These are phyloP conservation scores for Gastrolobium bilobum DNA, from an alignment of 306 rosid species.

Conservation along the genomic window DNA sequence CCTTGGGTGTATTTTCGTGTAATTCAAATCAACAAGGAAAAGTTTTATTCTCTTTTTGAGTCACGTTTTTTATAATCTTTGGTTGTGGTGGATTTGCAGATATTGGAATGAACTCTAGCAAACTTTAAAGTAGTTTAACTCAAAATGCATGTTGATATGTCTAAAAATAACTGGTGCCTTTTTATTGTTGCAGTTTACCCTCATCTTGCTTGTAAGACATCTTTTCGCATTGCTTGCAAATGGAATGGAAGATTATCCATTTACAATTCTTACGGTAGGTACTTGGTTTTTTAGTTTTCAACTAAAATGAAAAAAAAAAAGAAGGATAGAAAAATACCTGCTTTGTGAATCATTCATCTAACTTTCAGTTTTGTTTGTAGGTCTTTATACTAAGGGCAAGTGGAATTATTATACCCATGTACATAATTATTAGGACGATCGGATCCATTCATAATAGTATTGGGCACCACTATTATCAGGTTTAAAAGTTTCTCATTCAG, in stretches of 20 bases:
- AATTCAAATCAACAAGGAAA: background rate
- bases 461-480: conserved; percentile 61
- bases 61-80: background rate
- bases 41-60: background rate
- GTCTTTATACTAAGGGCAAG: conserved; percentile 69
- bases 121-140: background rate
- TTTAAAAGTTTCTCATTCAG: conserved; percentile 3
- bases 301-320: background rate
- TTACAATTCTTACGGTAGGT: conserved; percentile 84
- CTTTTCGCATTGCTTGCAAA: conserved; percentile 65
- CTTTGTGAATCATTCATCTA: conserved; percentile 9
- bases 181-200: conserved; percentile 69
- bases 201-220: conserved; percentile 83
- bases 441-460: conserved; percentile 68
- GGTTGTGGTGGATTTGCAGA: background rate
- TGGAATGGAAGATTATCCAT: conserved; percentile 81
- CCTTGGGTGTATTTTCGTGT: background rate
- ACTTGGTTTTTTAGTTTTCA: background rate
- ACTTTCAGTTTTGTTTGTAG: conserved; percentile 38
- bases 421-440: conserved; percentile 63
- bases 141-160: background rate
- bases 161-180: conserved; percentile 8
- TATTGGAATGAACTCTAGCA: conserved; percentile 9
- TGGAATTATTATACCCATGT: conserved; percentile 91
- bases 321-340: background rate